These are phyloP conservation scores for Penicillium desertorum DNA, from an alignment of 495 filamentous ascomycete species.

Conservation along the genomic window DNA sequence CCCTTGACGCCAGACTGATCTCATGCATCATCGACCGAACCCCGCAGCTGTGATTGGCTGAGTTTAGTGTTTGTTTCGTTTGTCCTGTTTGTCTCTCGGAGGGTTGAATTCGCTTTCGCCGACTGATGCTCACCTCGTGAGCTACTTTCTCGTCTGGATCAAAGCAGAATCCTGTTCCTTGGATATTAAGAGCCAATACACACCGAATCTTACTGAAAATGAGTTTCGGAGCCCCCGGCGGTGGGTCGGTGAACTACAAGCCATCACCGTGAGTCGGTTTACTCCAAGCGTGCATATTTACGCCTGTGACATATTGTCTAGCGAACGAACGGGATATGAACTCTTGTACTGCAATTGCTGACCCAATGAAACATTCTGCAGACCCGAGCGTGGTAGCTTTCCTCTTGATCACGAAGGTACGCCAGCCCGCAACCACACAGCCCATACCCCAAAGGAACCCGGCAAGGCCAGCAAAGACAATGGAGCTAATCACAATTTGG, in stretches of 20 bases:
- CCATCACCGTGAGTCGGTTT: constrained; percentile 69
- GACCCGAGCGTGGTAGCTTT: constrained; percentile 93
- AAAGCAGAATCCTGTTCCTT: neutral
- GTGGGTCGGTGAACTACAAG: constrained; percentile 64
- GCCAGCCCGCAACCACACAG: neutral
- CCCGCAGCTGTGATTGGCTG: constrained; percentile 22
- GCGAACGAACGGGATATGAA: neutral
- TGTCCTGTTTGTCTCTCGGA: constrained; percentile 38
- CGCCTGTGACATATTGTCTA: neutral
- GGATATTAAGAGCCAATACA: neutral
- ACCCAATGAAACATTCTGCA: constrained; percentile 29
- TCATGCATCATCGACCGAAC: constrained; percentile 25
- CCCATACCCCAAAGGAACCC: neutral
- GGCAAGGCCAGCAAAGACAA: neutral
- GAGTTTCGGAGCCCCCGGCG: constrained; percentile 78
- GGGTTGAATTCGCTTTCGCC: neutral
- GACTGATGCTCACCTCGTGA: neutral
- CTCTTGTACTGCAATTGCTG: neutral
- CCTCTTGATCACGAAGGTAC: constrained; percentile 92
- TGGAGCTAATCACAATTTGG: neutral
- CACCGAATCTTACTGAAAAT: constrained; percentile 25
- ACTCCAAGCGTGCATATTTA: neutral
- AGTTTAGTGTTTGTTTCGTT: constrained; percentile 34
- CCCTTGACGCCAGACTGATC: neutral
- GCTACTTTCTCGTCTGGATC: neutral